These are phyloP conservation scores for Hypoxylon lenormandii DNA, from an alignment of 495 filamentous ascomycete species.

Conservation along the genomic window DNA sequence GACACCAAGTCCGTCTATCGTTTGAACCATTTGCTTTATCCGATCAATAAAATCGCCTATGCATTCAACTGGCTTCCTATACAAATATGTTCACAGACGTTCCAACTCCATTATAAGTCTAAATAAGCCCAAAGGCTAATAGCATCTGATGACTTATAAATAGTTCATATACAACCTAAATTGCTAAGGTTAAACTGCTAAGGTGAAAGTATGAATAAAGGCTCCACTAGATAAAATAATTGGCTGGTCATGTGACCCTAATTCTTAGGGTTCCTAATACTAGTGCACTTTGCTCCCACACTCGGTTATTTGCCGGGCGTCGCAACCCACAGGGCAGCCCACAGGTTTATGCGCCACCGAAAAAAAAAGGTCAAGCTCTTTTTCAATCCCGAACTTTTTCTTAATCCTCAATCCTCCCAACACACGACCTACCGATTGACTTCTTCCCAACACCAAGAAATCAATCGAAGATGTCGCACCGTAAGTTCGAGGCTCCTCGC, in stretches of 20 bases:
- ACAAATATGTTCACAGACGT: background rate
- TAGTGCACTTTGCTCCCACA: constrained; percentile 17
- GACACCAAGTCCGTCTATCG: constrained; percentile 42
- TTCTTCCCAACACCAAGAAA: constrained; percentile 50
- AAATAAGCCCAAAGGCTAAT: too few relatives aligned
- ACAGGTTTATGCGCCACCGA: constrained; percentile 34
- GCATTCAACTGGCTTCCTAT: constrained; percentile 6
- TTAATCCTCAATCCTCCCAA: constrained; percentile 42
- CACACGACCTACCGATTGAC: constrained; percentile 48
- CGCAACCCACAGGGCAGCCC: constrained; percentile 36
- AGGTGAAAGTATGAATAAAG: too few relatives aligned
- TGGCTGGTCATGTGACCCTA: constrained; percentile 18
- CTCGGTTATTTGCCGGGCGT: constrained; percentile 49
- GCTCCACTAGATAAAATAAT: too few relatives aligned
- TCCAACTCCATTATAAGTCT: background rate
- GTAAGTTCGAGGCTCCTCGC: constrained; percentile 90
- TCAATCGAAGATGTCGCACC: constrained; percentile 70
- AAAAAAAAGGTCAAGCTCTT: constrained; percentile 40
- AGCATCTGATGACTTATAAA: too few relatives aligned
- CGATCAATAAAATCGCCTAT: constrained; percentile 15
- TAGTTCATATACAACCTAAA: too few relatives aligned
- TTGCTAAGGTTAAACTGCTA: too few relatives aligned
- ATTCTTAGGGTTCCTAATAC: constrained; percentile 38
- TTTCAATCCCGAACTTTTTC: constrained; percentile 42
- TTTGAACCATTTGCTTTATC: constrained; percentile 38